Percentiles rank a stretch among this genome's conserved stretches.
phyloP scores from a whole-genome alignment of 768 basidiomycete genomes.

The Rhodotorula diobovata region DNA sequence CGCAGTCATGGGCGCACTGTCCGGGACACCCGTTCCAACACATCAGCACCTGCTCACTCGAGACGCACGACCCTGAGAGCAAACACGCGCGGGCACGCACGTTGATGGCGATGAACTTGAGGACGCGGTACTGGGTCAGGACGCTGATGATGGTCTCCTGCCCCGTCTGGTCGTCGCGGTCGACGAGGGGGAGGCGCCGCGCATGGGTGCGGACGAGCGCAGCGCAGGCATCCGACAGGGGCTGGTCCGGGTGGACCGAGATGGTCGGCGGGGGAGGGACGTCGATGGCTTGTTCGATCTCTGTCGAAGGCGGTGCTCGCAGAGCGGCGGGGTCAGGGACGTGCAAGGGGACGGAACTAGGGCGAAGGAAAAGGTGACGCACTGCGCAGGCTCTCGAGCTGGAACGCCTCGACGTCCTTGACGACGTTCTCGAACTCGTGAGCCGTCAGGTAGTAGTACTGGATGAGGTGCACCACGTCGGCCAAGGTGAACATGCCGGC shows the following conservation, averaged over 20 bases:
- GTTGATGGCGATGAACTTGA: conserved; percentile 98
- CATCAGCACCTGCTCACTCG: not conserved
- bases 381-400: conserved; percentile 85
- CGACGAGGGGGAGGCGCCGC: conserved; percentile 85
- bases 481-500: conserved; percentile 99
- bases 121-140: conserved; percentile 91
- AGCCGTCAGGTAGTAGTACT: conserved; percentile 87
- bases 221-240: conserved; percentile 83
- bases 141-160: conserved; percentile 95
- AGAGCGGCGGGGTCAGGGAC: not conserved
- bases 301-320: conserved; percentile 55
- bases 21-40: too few species aligned
- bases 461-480: conserved; percentile 97
- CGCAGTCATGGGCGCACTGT: conserved; percentile 76
- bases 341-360: too few species aligned
- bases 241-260: conserved; percentile 77
- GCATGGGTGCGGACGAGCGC: conserved; percentile 92
- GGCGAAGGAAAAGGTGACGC: conserved; percentile 41
- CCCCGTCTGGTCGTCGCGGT: conserved; percentile 84
- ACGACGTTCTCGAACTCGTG: conserved; percentile 78
- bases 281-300: conserved; percentile 85
- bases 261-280: conserved; percentile 88
- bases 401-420: conserved; percentile 85
- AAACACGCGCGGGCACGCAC: conserved; percentile 50
- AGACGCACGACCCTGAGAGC: too few species aligned